Percentiles rank a stretch among this genome's conserved stretches.
phyloP scores from a whole-genome alignment of 768 basidiomycete species.

The Boletus reticuloceps region DNA sequence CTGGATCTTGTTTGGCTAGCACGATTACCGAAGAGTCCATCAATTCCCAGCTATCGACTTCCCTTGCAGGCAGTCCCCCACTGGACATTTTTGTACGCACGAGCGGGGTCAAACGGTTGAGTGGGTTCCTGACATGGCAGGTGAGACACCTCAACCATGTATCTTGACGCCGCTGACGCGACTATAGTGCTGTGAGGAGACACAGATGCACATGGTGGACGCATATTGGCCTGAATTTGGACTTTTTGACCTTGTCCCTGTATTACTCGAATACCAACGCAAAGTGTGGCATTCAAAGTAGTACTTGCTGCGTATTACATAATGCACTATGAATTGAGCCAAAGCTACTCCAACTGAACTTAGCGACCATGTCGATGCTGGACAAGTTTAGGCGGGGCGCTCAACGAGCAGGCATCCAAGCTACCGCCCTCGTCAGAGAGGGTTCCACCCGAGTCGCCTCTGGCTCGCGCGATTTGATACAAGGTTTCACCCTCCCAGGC shows the following conservation, averaged over 20 bases:
- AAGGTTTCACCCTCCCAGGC: constrained; percentile 85
- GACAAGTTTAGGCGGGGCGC: constrained; percentile 82
- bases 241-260: constrained; percentile 79
- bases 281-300: constrained; percentile 50
- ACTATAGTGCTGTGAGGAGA: constrained; percentile 70
- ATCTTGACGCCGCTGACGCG: neutral
- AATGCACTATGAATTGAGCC: neutral
- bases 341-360: neutral
- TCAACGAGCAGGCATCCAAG: constrained; percentile 78
- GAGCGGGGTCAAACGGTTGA: constrained; percentile 65
- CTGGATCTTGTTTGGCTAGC: constrained; percentile 21
- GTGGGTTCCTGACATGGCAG: constrained; percentile 95
- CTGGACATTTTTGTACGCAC: constrained; percentile 90
- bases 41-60: constrained; percentile 64
- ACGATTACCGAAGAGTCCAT: constrained; percentile 68
- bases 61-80: constrained; percentile 65
- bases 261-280: constrained; percentile 85
- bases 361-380: constrained; percentile 52
- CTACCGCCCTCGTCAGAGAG: constrained; percentile 69
- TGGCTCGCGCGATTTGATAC: constrained; percentile 75
- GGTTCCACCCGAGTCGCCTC: constrained; percentile 67
- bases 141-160: constrained; percentile 34
- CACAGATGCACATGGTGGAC: constrained; percentile 82
- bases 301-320: constrained; percentile 13
- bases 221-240: constrained; percentile 95